Percentiles rank a stretch among this genome's conserved stretches.
These are phyloP conservation scores for Amylocystis lapponica DNA, from an alignment of 768 basidiomycete genomes.

Conservation along the genomic window DNA sequence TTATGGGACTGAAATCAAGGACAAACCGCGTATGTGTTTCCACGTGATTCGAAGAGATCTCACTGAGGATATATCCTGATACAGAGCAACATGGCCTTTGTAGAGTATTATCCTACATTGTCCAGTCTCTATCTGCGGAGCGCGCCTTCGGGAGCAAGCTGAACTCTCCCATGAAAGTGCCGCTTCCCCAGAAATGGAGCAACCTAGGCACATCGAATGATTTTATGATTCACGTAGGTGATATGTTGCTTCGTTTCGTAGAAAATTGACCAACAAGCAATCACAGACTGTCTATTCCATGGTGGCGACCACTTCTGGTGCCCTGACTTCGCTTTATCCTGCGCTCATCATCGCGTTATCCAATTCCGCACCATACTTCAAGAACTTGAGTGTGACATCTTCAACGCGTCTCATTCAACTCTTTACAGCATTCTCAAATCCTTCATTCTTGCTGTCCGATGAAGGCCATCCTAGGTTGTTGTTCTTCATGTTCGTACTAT, in stretches of 20 bases:
- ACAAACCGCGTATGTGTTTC: conserved; percentile 67
- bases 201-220: conserved; percentile 72
- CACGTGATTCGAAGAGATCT: no score
- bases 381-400: conserved; percentile 72
- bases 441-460: conserved; percentile 84
- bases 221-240: conserved; percentile 76
- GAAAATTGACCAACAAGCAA: conserved; percentile 9
- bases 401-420: conserved; percentile 84
- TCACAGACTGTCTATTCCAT: conserved; percentile 83
- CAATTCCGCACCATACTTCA: conserved; percentile 84
- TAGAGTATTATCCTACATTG: conserved; percentile 82
- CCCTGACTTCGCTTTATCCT: conserved; percentile 81
- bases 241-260: no score
- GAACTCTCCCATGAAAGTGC: conserved; percentile 53
- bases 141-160: conserved; percentile 68
- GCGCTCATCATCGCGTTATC: conserved; percentile 87
- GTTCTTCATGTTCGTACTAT: conserved; percentile 71
- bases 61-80: no score
- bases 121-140: conserved; percentile 89
- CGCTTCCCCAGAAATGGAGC: conserved; percentile 74
- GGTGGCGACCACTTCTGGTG: conserved; percentile 82
- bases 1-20: conserved; percentile 84
- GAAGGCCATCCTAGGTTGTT: conserved; percentile 92
- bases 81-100: conserved; percentile 89
- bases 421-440: conserved; percentile 87